A percentile compares a stretch with the other conserved stretches of the same genome.
Evolutionary conservation across 1,284 basidiomycete genomes (phyloP).

Genomic region (Schizophyllum amplum): DNA sequence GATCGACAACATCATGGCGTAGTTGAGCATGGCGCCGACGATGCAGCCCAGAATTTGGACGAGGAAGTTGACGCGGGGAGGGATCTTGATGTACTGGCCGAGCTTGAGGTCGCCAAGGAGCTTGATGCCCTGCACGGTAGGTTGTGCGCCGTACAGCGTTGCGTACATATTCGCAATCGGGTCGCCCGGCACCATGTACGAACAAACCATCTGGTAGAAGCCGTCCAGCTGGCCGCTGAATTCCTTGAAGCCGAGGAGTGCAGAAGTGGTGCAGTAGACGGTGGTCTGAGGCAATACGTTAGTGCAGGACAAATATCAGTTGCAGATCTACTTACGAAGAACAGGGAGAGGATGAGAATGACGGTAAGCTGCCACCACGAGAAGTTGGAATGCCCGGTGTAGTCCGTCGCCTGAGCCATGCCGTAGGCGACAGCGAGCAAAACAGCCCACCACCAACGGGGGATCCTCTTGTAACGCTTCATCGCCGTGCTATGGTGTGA

Average conservation of each 20-base stretch:
- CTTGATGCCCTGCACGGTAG: conserved; percentile 21
- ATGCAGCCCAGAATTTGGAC: conserved; percentile 51
- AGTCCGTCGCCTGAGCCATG: conserved; percentile 13
- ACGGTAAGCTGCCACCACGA: conserved; percentile 12
- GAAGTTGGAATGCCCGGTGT: conserved; percentile 13
- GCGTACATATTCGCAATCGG: conserved; percentile 20
- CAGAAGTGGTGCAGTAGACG: conserved; percentile 12
- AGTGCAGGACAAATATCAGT: no score
- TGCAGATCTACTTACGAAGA: no score
- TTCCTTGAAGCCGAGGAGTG: conserved; percentile 11
- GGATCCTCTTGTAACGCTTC: no score
- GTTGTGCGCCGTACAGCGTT: conserved; percentile 2
- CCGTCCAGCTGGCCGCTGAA: conserved; percentile 9
- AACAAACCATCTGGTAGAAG: conserved; percentile 30
- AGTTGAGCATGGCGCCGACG: conserved; percentile 8
- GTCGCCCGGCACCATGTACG: conserved; percentile 52
- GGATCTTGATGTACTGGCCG: conserved; percentile 72
- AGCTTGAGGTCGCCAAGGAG: conserved; percentile 59
- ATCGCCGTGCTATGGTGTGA: no score
- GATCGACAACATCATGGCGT: conserved; percentile 8
- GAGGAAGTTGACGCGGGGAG: conserved; percentile 62
- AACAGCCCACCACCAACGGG: no score
- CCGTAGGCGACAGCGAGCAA: conserved; percentile 11
- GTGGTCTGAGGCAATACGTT: no score
- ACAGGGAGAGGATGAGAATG: conserved; percentile 12